Evolutionary conservation across 495 filamentous ascomycete genomes (phyloP), one percentile per base, ranked within the genome.

Genomic region (Tuber aestivum): DNA sequence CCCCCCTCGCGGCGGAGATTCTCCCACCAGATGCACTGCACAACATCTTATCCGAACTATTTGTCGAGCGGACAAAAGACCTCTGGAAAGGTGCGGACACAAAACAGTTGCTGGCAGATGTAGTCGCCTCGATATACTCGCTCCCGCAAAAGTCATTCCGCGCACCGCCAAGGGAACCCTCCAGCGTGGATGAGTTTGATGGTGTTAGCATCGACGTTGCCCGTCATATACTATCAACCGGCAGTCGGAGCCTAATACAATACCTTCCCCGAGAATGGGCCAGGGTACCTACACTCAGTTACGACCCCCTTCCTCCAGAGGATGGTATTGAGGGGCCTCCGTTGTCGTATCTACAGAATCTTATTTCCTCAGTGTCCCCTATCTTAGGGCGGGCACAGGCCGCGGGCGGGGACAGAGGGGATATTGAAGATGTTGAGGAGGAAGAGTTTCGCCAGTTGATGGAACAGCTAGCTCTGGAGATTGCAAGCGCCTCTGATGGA

Each of bases 51-150:
- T 89, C 90, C 3, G 90, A 92, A 77, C 87, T 97, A 0, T 98
- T 97, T 83, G 88, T 94, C 50, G 85, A 89, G 37, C 89, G 91
- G 42, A 89, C 92, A 4, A 95, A 94, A 81, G 93, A 97, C 80
- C 86, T 97, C 23, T 99, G 96, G 96, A 93, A 93, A 76, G 93
- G 91, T 1, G 88, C 94, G 0, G 90, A 92, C 78, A 88, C 90
- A 14, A 89, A 88, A 1, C 85, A 88, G 41, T 84, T 97, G 7
- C 87, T 99, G 2, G 87, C 91, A 40, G 90, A 94, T 78, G 89
- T 92, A 27, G 93, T 91, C 41, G 86, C 90, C 41, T 89, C 88
- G 41, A 85, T 87, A 5, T 80, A 82, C 48, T 85, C 83, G 41
- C 75, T 82, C 27, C 81, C 82, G 0, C 61, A 50, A 42, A 76